phyloP scores from a whole-genome alignment of 2,329 filamentous ascomycete genomes.

The Phaeophleospora eucalypticola region DNA sequence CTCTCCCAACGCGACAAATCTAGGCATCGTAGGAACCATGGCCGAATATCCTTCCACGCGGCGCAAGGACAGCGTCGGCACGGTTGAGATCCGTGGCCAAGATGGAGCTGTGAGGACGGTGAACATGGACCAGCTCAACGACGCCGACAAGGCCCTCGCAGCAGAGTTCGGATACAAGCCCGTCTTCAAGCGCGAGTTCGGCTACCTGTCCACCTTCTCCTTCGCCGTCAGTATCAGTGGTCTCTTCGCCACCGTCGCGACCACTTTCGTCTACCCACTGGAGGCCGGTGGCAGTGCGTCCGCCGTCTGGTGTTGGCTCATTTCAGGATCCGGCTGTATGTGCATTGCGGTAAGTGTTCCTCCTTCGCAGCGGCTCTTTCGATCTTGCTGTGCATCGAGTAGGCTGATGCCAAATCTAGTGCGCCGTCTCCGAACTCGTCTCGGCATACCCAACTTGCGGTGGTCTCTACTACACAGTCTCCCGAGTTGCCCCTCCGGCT shows the following conservation, averaged over 20 bases:
- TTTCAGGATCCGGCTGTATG: constrained; percentile 54
- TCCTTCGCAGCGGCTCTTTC: not conserved
- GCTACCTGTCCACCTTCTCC: constrained; percentile 56
- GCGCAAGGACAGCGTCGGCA: constrained; percentile 15
- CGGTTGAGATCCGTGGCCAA: constrained; percentile 7
- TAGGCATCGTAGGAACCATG: constrained; percentile 1
- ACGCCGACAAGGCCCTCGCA: constrained; percentile 26
- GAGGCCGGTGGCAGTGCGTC: constrained; percentile 51
- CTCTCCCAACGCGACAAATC: not conserved
- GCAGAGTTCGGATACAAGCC: constrained; percentile 32
- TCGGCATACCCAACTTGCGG: constrained; percentile 57
- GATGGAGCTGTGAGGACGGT: constrained; percentile 18
- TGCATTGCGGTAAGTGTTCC: constrained; percentile 42
- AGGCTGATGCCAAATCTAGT: constrained; percentile 4
- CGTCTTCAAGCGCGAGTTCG: constrained; percentile 58
- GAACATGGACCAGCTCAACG: constrained; percentile 22
- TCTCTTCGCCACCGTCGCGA: constrained; percentile 53
- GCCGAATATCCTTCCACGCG: not conserved
- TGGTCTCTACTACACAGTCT: constrained; percentile 49
- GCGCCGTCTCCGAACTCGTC: constrained; percentile 54
- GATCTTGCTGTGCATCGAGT: not conserved
- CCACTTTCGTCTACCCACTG: constrained; percentile 54
- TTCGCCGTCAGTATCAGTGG: constrained; percentile 57
- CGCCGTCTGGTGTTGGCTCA: constrained; percentile 57
- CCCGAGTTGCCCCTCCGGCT: constrained; percentile 48